These are phyloP conservation scores for Apiospora pterosperma DNA, from an alignment of 2,329 filamentous ascomycete genomes.

Conservation along the genomic window DNA sequence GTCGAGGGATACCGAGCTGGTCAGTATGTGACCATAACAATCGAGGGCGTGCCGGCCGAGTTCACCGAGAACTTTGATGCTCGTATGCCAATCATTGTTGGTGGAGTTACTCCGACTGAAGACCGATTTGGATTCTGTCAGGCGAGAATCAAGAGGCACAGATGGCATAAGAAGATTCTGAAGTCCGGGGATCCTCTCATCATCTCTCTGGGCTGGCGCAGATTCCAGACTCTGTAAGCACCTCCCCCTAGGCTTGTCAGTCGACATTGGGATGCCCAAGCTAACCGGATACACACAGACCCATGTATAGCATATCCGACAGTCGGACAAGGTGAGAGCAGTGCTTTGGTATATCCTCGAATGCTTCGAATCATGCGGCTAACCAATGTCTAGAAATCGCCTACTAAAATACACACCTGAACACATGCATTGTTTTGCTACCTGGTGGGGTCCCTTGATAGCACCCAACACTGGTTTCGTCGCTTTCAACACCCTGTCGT, in stretches of 20 bases:
- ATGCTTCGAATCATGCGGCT: no score
- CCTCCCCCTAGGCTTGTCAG: background rate
- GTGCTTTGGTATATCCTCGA: no score
- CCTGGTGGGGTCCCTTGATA: slow-evolving; percentile 91
- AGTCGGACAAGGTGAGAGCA: slow-evolving; percentile 87
- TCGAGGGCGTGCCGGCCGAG: slow-evolving; percentile 86
- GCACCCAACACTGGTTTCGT: slow-evolving; percentile 96
- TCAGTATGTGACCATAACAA: slow-evolving; percentile 86
- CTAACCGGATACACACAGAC: slow-evolving; percentile 28
- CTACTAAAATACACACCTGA: slow-evolving; percentile 99
- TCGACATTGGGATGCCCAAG: background rate
- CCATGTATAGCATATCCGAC: slow-evolving; percentile 93
- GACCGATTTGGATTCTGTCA: slow-evolving; percentile 95
- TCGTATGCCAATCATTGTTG: slow-evolving; percentile 79
- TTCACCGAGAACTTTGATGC: slow-evolving; percentile 82
- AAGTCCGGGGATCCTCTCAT: slow-evolving; percentile 98
- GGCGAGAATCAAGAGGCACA: slow-evolving; percentile 91
- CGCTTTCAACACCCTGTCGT: slow-evolving; percentile 84
- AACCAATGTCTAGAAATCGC: no score
- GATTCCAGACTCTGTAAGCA: slow-evolving; percentile 73
- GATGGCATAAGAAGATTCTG: slow-evolving; percentile 99
- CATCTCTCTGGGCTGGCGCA: slow-evolving; percentile 92
- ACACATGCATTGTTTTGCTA: slow-evolving; percentile 98
- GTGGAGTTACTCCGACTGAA: slow-evolving; percentile 89
- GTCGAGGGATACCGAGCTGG: slow-evolving; percentile 91